Conservation (phyloP, 108 stramenopile genomes). For the Cyclotella choctawhatcheeana region DNA sequence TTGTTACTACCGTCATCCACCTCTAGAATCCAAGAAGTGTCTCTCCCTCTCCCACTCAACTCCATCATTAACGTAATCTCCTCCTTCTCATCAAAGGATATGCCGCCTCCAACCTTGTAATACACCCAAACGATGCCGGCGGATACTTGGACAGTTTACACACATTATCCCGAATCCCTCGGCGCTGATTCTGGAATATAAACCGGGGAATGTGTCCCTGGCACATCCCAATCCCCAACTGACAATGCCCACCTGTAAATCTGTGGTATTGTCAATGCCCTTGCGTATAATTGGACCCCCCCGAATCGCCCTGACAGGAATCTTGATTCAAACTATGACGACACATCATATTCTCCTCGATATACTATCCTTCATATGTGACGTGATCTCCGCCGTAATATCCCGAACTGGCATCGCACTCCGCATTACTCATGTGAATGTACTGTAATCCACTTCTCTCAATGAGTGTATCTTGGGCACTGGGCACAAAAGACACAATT, state of each 20-base stretch:
- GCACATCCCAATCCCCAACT: constrained; percentile 54
- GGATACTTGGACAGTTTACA: constrained; percentile 40
- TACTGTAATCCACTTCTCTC: constrained; percentile 35
- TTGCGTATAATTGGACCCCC: constrained; percentile 49
- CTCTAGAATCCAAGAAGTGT: constrained; percentile 38
- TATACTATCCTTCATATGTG: constrained; percentile 49
- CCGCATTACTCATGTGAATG: constrained; percentile 24
- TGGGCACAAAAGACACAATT: no score
- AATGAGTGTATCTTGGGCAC: no score
- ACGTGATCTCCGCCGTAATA: constrained; percentile 19
- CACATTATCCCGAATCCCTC: constrained; percentile 38
- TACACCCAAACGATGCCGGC: constrained; percentile 37
- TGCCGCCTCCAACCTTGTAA: neutral
- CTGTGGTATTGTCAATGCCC: constrained; percentile 10
- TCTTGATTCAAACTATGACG: constrained; percentile 44
- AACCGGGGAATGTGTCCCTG: constrained; percentile 22
- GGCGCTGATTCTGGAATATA: constrained; percentile 28
- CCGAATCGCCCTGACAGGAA: constrained; percentile 59
- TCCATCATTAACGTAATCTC: constrained; percentile 39
- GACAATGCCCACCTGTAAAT: constrained; percentile 47
- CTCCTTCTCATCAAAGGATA: neutral
- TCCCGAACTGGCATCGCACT: constrained; percentile 33
- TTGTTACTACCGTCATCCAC: constrained; percentile 6
- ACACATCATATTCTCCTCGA: constrained; percentile 71
- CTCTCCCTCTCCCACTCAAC: constrained; percentile 28